These are phyloP conservation scores for Aspergillus panamensis DNA, from an alignment of 495 filamentous ascomycete genomes.

Conservation along the genomic window DNA sequence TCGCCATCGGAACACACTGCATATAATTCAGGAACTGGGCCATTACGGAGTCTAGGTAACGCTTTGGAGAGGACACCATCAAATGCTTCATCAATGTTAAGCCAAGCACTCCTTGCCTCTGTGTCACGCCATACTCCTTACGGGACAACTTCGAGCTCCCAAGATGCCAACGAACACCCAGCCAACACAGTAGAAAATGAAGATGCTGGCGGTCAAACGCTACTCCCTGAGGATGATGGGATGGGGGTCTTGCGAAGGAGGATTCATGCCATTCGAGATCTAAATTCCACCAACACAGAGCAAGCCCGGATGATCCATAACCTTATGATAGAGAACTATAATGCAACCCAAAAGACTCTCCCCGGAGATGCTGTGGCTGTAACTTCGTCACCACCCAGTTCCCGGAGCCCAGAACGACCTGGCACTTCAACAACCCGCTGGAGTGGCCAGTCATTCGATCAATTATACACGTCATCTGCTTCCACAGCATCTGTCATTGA, in stretches of 20 bases:
- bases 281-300: slow-evolving; percentile 59
- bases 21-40: neutral
- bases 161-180: slow-evolving; percentile 1
- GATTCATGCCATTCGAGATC: slow-evolving; percentile 71
- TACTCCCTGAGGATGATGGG: slow-evolving; percentile 88
- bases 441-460: slow-evolving; percentile 28
- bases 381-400: slow-evolving; percentile 33
- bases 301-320: slow-evolving; percentile 83
- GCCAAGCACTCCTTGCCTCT: neutral
- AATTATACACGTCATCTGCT: slow-evolving; percentile 28
- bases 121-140: slow-evolving; percentile 5
- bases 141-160: neutral
- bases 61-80: neutral
- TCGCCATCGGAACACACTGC: slow-evolving; percentile 12
- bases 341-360: slow-evolving; percentile 39
- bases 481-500: slow-evolving; percentile 31
- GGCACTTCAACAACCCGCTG: slow-evolving; percentile 33
- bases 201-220: slow-evolving; percentile 22
- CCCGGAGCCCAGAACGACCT: slow-evolving; percentile 35
- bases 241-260: slow-evolving; percentile 71
- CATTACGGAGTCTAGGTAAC: neutral
- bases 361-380: slow-evolving; percentile 25
- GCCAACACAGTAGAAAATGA: slow-evolving; percentile 17
- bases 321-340: slow-evolving; percentile 78
- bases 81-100: neutral